Conservation (phyloP, 1,284 basidiomycete genomes). For the Fomitopsis betulina region DNA sequence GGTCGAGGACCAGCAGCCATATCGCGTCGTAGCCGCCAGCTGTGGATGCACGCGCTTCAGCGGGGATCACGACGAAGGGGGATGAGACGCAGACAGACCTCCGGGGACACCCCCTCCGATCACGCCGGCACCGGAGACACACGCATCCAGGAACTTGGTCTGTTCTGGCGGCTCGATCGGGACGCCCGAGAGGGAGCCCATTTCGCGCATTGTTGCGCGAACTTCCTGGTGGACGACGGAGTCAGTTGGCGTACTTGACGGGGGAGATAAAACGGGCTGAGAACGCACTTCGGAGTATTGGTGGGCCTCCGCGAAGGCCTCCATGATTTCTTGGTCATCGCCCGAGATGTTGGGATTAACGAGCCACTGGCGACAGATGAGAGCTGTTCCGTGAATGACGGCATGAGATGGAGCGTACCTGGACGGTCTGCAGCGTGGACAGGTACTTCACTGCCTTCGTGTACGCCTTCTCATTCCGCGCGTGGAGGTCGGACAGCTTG, state of each 20-base stretch:
- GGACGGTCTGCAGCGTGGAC: conserved; percentile 49
- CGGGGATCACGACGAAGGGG: not conserved
- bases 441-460: conserved; percentile 53
- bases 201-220: conserved; percentile 79
- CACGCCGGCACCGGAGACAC: conserved; percentile 75
- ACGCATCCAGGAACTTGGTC: conserved; percentile 81
- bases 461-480: conserved; percentile 45
- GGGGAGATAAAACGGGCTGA: conserved; percentile 1
- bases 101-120: conserved; percentile 96
- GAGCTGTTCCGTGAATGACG: not conserved
- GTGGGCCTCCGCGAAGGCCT: conserved; percentile 54
- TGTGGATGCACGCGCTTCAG: conserved; percentile 25
- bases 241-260: not conserved
- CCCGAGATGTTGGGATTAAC: conserved; percentile 44
- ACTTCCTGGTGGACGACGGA: conserved; percentile 47
- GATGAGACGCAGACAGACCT: conserved; percentile 39
- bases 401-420: conserved; percentile 37
- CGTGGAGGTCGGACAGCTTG: conserved; percentile 44
- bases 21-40: conserved; percentile 98
- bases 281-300: conserved; percentile 48
- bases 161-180: conserved; percentile 93
- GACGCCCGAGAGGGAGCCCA: conserved; percentile 79
- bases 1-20: conserved; percentile 84
- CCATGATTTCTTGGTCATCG: conserved; percentile 39
- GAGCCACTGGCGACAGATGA: conserved; percentile 43